Conservation (phyloP, 371 early-diverging fungal species). For the Haplosporangium sp. region DNA sequence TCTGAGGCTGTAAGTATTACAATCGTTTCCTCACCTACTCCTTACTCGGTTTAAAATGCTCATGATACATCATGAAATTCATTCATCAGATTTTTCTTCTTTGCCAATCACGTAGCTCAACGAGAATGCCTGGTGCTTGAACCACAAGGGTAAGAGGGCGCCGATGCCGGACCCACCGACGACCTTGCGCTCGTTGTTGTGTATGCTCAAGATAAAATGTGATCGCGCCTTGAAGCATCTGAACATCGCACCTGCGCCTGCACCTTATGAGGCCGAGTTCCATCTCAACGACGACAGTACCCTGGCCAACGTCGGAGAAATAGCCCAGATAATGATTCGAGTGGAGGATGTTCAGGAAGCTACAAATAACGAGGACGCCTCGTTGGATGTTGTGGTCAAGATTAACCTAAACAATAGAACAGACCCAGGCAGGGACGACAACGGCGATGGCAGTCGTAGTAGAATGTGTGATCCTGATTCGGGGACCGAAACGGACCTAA, state of each 20-base stretch:
- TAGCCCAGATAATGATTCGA: too few relatives aligned
- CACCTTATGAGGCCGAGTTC: background rate
- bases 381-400: too few relatives aligned
- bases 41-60: too few relatives aligned
- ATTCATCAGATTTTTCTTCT: background rate
- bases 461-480: too few relatives aligned
- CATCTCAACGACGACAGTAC: background rate
- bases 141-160: background rate
- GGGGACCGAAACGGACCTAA: too few relatives aligned
- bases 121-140: constrained; percentile 12
- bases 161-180: constrained; percentile 27
- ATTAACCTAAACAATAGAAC: too few relatives aligned
- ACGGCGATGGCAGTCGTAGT: too few relatives aligned
- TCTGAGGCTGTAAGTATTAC: constrained; percentile 16
- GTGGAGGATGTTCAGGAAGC: too few relatives aligned
- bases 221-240: constrained; percentile 15
- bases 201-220: constrained; percentile 24
- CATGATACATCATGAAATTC: background rate
- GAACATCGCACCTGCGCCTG: constrained; percentile 1
- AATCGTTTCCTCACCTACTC: too few relatives aligned
- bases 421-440: too few relatives aligned
- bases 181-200: constrained; percentile 10
- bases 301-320: too few relatives aligned
- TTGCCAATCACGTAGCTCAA: background rate
- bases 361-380: too few relatives aligned